Percentiles rank a stretch among this genome's conserved stretches.
These are phyloP conservation scores for Syzygium grande DNA, from an alignment of 345 rosid species.

Conservation along the genomic window DNA sequence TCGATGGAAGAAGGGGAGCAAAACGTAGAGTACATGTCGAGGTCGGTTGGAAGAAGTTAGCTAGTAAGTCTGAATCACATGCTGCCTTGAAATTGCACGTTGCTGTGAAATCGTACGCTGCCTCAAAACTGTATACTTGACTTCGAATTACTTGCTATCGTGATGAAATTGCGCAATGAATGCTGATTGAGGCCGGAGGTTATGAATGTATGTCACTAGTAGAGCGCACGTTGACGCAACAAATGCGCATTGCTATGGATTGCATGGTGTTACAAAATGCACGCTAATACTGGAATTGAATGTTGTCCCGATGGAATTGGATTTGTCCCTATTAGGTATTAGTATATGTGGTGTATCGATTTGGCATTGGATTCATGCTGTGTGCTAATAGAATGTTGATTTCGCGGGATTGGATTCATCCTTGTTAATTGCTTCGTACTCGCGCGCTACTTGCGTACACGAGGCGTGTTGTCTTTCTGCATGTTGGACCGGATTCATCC, in stretches of 20 bases:
- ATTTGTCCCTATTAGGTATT: neutral
- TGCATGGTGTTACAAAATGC: neutral
- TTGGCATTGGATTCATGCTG: neutral
- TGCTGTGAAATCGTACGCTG: neutral
- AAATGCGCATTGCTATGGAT: no score
- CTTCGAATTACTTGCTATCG: neutral
- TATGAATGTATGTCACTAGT: neutral
- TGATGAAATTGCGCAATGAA: neutral
- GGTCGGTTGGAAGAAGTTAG: neutral
- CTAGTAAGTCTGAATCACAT: neutral
- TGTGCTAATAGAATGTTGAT: neutral
- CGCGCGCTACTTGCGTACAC: neutral
- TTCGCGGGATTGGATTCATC: neutral
- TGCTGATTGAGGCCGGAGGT: neutral
- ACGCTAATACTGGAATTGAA: no score
- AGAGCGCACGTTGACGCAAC: fast-evolving
- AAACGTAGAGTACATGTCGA: neutral
- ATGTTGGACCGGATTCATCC: neutral
- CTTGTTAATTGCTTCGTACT: neutral
- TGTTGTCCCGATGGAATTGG: neutral
- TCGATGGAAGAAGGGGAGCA: neutral
- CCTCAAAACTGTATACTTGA: neutral
- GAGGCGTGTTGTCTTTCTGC: neutral
- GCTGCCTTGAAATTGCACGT: neutral
- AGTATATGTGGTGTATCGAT: neutral